Evolutionary conservation across 169 alveolate genomes (phyloP).

Genomic region (Plasmodium fragile): DNA sequence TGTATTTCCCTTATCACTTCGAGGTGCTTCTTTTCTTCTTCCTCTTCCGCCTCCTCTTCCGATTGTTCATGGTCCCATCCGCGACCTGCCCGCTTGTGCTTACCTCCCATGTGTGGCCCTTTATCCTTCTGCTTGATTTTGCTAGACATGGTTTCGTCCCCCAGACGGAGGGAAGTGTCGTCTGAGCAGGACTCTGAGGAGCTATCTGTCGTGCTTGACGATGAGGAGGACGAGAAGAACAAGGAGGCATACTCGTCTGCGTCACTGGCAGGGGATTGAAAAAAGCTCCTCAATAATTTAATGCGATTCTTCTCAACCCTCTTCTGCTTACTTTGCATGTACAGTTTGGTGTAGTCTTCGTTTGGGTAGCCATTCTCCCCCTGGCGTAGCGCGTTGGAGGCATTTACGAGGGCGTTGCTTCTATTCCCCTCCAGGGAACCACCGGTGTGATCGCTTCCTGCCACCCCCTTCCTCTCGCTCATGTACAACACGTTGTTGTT

Average conservation of each 20-base stretch:
- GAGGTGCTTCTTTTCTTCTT: conserved; percentile 53
- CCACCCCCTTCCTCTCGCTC: conserved; percentile 4
- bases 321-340: not conserved
- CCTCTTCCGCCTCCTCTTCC: conserved; percentile 48
- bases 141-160: not conserved
- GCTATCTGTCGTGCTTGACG: not conserved
- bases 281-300: conserved; percentile 28
- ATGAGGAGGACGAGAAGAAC: conserved; percentile 16
- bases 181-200: not conserved
- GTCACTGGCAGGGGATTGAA: conserved; percentile 28
- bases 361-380: not conserved
- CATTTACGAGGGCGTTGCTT: not conserved
- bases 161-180: not conserved
- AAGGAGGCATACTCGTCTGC: not conserved
- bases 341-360: not conserved
- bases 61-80: conserved; percentile 4
- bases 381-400: not conserved
- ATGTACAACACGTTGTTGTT: conserved; percentile 29
- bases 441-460: not conserved
- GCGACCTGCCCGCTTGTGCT: not conserved
- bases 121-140: not conserved
- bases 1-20: conserved; percentile 71
- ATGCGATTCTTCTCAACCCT: conserved; percentile 6
- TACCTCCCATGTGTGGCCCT: not conserved
- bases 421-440: not conserved